Conservation (phyloP, 352 stramenopile genomes). For the Phytophthora capsici region DNA sequence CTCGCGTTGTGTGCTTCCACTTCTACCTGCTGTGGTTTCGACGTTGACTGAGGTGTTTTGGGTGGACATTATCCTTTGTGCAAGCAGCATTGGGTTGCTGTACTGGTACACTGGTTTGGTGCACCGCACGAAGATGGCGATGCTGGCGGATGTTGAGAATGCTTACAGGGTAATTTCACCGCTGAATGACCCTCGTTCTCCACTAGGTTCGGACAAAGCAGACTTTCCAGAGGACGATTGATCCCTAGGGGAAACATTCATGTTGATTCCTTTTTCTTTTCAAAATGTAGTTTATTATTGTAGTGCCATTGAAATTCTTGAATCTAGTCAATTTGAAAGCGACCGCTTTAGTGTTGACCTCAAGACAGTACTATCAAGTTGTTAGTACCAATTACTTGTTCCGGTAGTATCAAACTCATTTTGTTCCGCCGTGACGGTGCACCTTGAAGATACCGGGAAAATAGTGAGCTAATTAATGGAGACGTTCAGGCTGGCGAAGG, state of each 20-base stretch:
- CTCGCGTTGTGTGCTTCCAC: constrained; percentile 68
- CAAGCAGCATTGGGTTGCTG: constrained; percentile 57
- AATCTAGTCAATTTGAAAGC: no score
- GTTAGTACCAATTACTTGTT: no score
- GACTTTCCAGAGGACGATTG: constrained; percentile 28
- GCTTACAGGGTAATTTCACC: constrained; percentile 30
- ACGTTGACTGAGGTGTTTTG: constrained; percentile 71
- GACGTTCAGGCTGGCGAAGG: no score
- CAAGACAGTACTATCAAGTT: no score
- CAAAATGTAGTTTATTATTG: neutral
- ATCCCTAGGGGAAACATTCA: no score
- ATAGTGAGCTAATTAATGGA: no score
- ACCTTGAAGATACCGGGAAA: no score
- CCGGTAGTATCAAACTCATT: no score
- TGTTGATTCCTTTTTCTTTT: constrained; percentile 1
- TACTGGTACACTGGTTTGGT: constrained; percentile 71
- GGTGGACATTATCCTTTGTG: constrained; percentile 68
- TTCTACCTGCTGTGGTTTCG: constrained; percentile 62
- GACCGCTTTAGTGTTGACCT: no score
- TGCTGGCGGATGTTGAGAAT: constrained; percentile 50
- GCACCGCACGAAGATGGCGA: constrained; percentile 47
- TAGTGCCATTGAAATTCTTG: no score
- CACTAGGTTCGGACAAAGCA: constrained; percentile 43
- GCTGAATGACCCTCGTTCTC: constrained; percentile 40
- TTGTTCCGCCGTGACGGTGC: no score